Conservation (phyloP, 148 eudicot genomes). For the Vaccinium macrocarpon region DNA sequence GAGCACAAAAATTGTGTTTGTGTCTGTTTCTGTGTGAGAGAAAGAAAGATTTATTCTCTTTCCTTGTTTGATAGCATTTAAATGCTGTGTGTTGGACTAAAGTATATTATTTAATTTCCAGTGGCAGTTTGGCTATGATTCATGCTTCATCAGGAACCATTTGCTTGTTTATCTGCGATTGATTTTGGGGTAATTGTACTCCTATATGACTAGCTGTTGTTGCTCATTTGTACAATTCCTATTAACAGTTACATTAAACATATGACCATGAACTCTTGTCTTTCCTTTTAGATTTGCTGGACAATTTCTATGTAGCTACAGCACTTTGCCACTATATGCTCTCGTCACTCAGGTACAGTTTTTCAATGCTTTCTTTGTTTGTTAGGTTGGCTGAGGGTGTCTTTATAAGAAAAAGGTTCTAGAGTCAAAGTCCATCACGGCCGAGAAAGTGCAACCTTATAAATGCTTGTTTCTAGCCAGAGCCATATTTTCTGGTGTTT, state of each 20-base stretch:
- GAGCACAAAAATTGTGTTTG: background rate
- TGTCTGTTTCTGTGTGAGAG: accelerated
- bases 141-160: constrained; percentile 93
- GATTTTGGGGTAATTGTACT: constrained; percentile 61
- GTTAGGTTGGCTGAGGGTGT: background rate
- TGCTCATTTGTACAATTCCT: background rate
- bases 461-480: constrained; percentile 3
- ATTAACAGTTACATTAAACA: background rate
- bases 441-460: background rate
- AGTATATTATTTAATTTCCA: constrained; percentile 31
- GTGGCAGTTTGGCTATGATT: constrained; percentile 98
- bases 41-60: background rate
- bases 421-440: background rate
- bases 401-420: background rate
- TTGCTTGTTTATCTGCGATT: constrained; percentile 78
- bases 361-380: background rate
- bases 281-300: constrained; percentile 65
- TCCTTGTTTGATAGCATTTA: background rate
- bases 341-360: constrained; percentile 87
- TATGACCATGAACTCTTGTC: background rate
- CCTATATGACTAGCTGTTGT: background rate
- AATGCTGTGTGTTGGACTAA: background rate
- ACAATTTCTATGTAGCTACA: constrained; percentile 95
- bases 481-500: background rate
- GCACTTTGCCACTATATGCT: constrained; percentile 96